phyloP scores from a whole-genome alignment of 768 basidiomycete genomes.

The Tubosaeta sp. region DNA sequence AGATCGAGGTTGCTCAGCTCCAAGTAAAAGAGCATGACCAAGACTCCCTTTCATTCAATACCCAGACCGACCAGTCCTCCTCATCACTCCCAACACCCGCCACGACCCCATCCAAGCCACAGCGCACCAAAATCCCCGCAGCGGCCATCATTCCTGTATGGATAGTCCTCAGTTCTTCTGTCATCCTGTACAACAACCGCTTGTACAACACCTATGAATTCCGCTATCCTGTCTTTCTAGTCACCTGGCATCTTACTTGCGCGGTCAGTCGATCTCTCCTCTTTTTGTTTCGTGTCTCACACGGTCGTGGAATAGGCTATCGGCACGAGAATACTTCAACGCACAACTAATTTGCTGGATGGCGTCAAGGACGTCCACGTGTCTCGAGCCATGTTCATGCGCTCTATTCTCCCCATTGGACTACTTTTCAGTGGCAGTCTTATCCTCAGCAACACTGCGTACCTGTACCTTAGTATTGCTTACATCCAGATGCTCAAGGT shows the following conservation, averaged over 20 bases:
- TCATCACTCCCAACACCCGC: constrained; percentile 55
- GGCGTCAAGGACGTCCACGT: constrained; percentile 76
- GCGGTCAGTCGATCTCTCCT: constrained; percentile 41
- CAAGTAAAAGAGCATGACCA: constrained; percentile 18
- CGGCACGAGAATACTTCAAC: constrained; percentile 81
- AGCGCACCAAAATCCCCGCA: constrained; percentile 57
- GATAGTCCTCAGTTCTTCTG: constrained; percentile 84
- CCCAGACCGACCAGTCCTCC: constrained; percentile 2
- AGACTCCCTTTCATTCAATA: constrained; percentile 2
- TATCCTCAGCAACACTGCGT: constrained; percentile 88
- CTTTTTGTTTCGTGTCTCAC: constrained; percentile 3
- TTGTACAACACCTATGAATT: constrained; percentile 81
- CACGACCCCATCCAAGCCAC: constrained; percentile 37
- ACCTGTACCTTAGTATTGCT: constrained; percentile 84
- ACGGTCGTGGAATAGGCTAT: constrained; percentile 44
- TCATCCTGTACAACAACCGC: constrained; percentile 96
- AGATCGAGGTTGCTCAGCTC: constrained; percentile 16
- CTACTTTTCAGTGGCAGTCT: constrained; percentile 90
- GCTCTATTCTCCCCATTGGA: constrained; percentile 91
- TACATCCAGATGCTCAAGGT: constrained; percentile 99
- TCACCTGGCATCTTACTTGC: constrained; percentile 79
- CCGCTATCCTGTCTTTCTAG: constrained; percentile 88
- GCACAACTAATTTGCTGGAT: constrained; percentile 78
- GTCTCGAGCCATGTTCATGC: constrained; percentile 71
- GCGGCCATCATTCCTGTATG: constrained; percentile 83